Evolutionary conservation across 2,329 filamentous ascomycete species (phyloP).

Genomic region (Claviceps arundinis): DNA sequence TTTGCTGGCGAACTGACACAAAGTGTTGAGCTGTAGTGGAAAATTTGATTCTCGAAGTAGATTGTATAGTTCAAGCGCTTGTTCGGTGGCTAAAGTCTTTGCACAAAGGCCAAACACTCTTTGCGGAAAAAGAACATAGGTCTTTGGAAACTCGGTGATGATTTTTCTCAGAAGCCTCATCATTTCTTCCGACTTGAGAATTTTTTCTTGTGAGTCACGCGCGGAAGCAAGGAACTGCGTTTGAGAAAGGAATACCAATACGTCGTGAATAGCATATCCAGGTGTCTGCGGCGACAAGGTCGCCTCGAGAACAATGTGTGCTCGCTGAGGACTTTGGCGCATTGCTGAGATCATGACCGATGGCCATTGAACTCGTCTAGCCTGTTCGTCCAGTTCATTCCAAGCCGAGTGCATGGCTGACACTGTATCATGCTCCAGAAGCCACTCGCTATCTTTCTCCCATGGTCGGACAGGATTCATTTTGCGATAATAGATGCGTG

Average conservation of each 20-base stretch:
- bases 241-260: slow-evolving; percentile 18
- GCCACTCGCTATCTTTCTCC: slow-evolving; percentile 14
- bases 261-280: slow-evolving; percentile 25
- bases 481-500: slow-evolving; percentile 7
- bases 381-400: slow-evolving; percentile 14
- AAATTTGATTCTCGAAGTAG: slow-evolving; percentile 17
- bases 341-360: slow-evolving; percentile 23
- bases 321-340: slow-evolving; percentile 18
- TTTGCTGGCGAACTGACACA: slow-evolving; percentile 32
- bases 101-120: slow-evolving; percentile 22
- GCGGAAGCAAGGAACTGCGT: slow-evolving; percentile 9
- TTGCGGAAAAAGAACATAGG: slow-evolving; percentile 24
- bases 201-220: slow-evolving; percentile 11
- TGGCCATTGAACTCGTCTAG: slow-evolving; percentile 18
- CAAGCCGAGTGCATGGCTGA: slow-evolving; percentile 22
- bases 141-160: slow-evolving; percentile 16
- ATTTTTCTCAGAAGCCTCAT: slow-evolving; percentile 16
- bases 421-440: slow-evolving; percentile 17
- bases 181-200: slow-evolving; percentile 16
- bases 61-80: slow-evolving; percentile 22
- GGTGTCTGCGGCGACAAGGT: slow-evolving; percentile 23
- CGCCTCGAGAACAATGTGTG: slow-evolving; percentile 21
- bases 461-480: slow-evolving; percentile 12
- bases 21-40: slow-evolving; percentile 28
- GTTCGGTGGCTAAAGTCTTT: slow-evolving; percentile 16